Evolutionary conservation across 441 rosid genomes (phyloP).

Genomic region (Erodium moschatum): DNA sequence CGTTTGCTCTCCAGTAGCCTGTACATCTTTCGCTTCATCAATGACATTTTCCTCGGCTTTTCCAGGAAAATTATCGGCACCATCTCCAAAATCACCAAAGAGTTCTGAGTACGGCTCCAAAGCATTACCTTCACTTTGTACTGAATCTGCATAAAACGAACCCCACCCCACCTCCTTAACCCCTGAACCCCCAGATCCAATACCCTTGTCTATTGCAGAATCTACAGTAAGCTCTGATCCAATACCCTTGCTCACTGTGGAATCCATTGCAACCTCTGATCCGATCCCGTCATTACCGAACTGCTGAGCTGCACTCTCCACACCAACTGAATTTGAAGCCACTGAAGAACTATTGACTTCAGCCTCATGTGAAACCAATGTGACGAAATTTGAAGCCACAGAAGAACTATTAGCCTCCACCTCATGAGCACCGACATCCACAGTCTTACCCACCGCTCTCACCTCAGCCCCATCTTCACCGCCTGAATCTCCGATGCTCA

Average conservation of each 20-base stretch:
- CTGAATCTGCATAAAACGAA: slow-evolving; percentile 59
- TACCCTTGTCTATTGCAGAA: slow-evolving; percentile 20
- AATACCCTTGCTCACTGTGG: not conserved
- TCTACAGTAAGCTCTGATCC: not conserved
- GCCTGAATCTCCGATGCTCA: slow-evolving; percentile 30
- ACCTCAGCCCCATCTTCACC: slow-evolving; percentile 18
- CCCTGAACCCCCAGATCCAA: slow-evolving; percentile 36
- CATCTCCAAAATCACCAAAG: slow-evolving; percentile 48
- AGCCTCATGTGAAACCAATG: not conserved
- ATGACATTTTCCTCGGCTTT: slow-evolving; percentile 25
- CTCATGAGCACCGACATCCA: slow-evolving; percentile 3
- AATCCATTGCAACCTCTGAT: slow-evolving; percentile 3
- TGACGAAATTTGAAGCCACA: not conserved
- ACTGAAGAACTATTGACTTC: slow-evolving; percentile 10
- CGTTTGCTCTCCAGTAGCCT: slow-evolving; percentile 23
- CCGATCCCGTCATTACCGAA: slow-evolving; percentile 25
- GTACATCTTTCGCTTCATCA: slow-evolving; percentile 9
- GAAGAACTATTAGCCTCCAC: slow-evolving; percentile 10
- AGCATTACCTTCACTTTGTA: slow-evolving; percentile 38
- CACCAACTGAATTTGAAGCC: slow-evolving; percentile 19
- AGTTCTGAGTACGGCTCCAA: slow-evolving; percentile 60
- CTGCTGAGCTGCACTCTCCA: slow-evolving; percentile 18
- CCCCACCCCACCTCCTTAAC: slow-evolving; percentile 86
- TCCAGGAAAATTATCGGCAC: slow-evolving; percentile 31
- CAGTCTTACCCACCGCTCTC: slow-evolving; percentile 6